phyloP scores from a whole-genome alignment of 441 rosid genomes.

The Adansonia grandidieri region DNA sequence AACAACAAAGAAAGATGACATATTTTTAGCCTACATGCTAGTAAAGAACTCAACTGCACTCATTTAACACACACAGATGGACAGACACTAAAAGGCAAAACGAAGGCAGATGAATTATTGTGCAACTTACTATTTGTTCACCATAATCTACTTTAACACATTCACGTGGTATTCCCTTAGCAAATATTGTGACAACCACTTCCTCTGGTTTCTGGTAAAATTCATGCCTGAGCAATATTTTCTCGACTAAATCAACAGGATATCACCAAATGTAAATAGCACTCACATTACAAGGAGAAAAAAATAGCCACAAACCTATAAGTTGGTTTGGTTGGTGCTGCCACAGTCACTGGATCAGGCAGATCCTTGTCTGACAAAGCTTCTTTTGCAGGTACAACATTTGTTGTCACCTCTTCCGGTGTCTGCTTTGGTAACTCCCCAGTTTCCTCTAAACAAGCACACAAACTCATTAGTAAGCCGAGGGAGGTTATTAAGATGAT shows the following conservation, averaged over 20 bases:
- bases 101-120: neutral
- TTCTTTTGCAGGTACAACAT: slow-evolving; percentile 28
- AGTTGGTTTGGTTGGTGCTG: slow-evolving; percentile 47
- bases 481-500: neutral
- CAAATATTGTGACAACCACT: slow-evolving; percentile 77
- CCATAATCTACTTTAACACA: slow-evolving; percentile 63
- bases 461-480: neutral
- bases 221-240: slow-evolving; percentile 59
- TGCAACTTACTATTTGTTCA: slow-evolving; percentile 69
- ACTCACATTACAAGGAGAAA: neutral
- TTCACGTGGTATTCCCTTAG: slow-evolving; percentile 58
- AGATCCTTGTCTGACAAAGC: slow-evolving; percentile 26
- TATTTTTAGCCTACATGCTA: neutral
- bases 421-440: slow-evolving; percentile 32
- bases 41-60: neutral
- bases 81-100: neutral
- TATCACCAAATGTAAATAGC: neutral
- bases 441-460: slow-evolving; percentile 38
- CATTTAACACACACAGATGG: neutral
- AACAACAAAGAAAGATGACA: slow-evolving; percentile 21
- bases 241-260: slow-evolving; percentile 19
- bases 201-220: slow-evolving; percentile 77
- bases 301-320: slow-evolving; percentile 53
- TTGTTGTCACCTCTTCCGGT: slow-evolving; percentile 26
- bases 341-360: slow-evolving; percentile 25